Evolutionary conservation across 345 rosid genomes (phyloP), one percentile per base, ranked within the genome.

Genomic region (Corymbia maculata): DNA sequence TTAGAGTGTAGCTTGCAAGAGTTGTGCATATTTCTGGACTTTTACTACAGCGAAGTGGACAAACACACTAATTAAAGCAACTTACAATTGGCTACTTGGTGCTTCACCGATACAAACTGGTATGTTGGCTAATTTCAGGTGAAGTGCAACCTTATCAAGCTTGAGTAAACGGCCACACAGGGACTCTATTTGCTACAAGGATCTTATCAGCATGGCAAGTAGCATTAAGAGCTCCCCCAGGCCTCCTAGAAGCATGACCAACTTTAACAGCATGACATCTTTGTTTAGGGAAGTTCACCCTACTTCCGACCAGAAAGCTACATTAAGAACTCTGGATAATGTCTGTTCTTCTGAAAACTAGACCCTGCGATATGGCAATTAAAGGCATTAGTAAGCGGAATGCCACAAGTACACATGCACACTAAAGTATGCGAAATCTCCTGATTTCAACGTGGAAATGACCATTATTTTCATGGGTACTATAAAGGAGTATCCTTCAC

Each of bases 71-170:
- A 52, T 24, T 80, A 44, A 80, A 61, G 45, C 32, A 89, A 94
- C 99, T 91, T 92, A 98, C 99, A 99, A 97, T 90, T 98, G 99
- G 89, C 91, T 98, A 92, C 99, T 98, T 2, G 99, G 99, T 70
- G 99, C 99, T 95, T 98, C 99, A 85, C 99, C 99, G 26, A 98
- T 98, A 89, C 99, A 98, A 91, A 98, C 97, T 1, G 99, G 95
- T 89, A 96, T 98, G 90, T 98, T 99, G 87, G 99, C 99, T 92
- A 98, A 91, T 90, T 97, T 96, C 22, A 98, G 99, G 90, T 97
- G 99, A 13, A 98, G 97, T 3, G 99, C 99, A 89, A 97, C 99
- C 92, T 95, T 98, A 85, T 98, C 99, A 28, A 96, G 7, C 98
- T 98, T 2, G 99, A 98, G 91, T 98, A 98, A 80, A 98, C 99